Base-by-base conservation (phyloP, 169 alveolate genomes). In the Plasmodium yoelii region DNA sequence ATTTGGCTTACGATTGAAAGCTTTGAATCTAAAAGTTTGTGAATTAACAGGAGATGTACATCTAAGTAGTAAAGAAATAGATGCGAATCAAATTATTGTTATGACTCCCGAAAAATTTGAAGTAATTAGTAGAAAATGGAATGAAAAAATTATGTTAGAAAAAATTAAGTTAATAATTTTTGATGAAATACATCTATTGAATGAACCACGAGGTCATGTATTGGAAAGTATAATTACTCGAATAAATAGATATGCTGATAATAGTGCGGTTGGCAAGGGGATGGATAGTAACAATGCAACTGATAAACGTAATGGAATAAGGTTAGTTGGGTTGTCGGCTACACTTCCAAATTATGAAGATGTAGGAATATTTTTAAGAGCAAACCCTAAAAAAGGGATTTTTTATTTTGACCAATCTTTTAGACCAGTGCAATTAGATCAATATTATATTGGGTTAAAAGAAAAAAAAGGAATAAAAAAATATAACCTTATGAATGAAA, bases 71-170 rank as follows among this genome's bases (percentile, higher is more conserved):
- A 96, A 95, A 71, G 98, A 99, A 92, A 97, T 99, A 59, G 99
- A 97, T 63, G 98, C 97, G 87, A 98, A 99, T 19, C 99, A 99
- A 75, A 95, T 99, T 53, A 97, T 99, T 46, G 99, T 99, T 9
- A 98, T 99, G 51, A 99, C 99, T 12, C 99, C 99, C 0, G 99
- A 99, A 92, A 99, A 99, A 93, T 99, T 99, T 99, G 99, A 99
- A 94, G 98, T 99, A 46, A 96, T 99, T 53, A 99, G 99, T 39
- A 94, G 99, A 70, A 98, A 98, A 87, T 95, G 98, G 56, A 99
- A 99, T 18, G 99, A 98, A 86, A 97, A 97, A 87, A 95, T 97
- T 91, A 42, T 95, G 91, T 49, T 97, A 87, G 94, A 98, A 71
- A 93, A 96, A 71, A 97, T 98, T 28, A 98, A 97, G 92, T 95